phyloP scores from a whole-genome alignment of 1,284 basidiomycete genomes.

The Rhodotorula sp. region DNA sequence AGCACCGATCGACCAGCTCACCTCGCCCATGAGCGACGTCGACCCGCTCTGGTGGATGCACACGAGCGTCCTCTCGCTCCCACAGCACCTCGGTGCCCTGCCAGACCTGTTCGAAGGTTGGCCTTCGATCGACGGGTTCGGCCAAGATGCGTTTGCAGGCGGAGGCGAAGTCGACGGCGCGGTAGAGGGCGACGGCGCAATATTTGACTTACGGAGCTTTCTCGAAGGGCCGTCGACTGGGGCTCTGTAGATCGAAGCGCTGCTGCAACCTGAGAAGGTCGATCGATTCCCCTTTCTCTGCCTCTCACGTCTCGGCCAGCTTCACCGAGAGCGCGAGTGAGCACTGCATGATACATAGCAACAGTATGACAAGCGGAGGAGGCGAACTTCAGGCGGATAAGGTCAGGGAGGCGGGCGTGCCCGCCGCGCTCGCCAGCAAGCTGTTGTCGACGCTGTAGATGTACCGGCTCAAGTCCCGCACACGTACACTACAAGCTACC shows the following conservation, averaged over 20 bases:
- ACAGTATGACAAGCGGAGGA: too few relatives aligned
- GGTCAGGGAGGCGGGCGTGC: not conserved
- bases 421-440: not conserved
- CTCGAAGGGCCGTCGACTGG: not conserved
- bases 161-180: not conserved
- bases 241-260: not conserved
- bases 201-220: constrained; percentile 4
- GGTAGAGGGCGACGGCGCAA: not conserved
- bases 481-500: not conserved
- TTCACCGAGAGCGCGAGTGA: not conserved
- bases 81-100: constrained; percentile 5
- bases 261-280: not conserved
- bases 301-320: not conserved
- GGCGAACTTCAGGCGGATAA: too few relatives aligned
- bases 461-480: constrained; percentile 43
- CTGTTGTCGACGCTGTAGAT: constrained; percentile 47
- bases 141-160: not conserved
- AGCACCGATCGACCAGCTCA: not conserved
- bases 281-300: not conserved
- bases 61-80: constrained; percentile 6
- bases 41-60: constrained; percentile 16
- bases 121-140: not conserved
- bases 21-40: not conserved
- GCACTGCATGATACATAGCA: too few relatives aligned
- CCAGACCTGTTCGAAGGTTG: constrained; percentile 6